These are phyloP conservation scores for Phytophthora chlamydospora DNA, from an alignment of 352 stramenopile genomes.

Conservation along the genomic window DNA sequence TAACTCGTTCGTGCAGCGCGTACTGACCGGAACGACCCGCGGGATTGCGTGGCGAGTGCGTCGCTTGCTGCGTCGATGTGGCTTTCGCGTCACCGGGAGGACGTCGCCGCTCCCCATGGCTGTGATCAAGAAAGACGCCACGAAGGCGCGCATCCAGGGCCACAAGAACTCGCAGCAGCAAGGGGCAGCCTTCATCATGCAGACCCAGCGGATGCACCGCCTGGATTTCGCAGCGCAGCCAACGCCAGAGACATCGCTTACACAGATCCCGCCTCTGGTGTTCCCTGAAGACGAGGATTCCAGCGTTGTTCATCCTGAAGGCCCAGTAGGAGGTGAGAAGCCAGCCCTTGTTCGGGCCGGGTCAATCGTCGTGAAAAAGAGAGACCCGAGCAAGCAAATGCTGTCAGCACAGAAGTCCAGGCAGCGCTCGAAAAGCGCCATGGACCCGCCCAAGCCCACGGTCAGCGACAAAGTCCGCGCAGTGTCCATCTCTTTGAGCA, in stretches of 20 bases:
- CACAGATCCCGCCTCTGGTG: conserved; percentile 6
- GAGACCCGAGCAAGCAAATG: conserved; percentile 27
- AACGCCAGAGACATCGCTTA: background rate
- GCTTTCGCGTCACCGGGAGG: conserved; percentile 10
- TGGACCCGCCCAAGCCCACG: conserved; percentile 16
- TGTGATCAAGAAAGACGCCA: conserved; percentile 77
- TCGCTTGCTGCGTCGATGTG: conserved; percentile 18
- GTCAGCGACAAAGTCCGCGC: conserved; percentile 14
- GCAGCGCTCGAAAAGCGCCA: conserved; percentile 31
- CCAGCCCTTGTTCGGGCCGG: background rate
- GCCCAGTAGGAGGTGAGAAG: background rate
- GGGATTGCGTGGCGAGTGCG: conserved; percentile 11
- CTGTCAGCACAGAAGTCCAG: conserved; percentile 22
- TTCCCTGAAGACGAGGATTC: conserved; percentile 12
- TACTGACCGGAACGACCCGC: conserved; percentile 13
- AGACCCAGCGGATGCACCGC: conserved; percentile 65
- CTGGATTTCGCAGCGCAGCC: conserved; percentile 43
- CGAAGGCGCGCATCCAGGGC: conserved; percentile 58
- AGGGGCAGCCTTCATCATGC: conserved; percentile 65
- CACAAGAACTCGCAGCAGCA: conserved; percentile 85
- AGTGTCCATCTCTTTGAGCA: conserved; percentile 21
- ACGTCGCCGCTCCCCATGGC: conserved; percentile 62
- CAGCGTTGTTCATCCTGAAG: background rate
- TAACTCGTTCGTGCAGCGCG: conserved; percentile 21
- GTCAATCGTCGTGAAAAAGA: conserved; percentile 20